Conservation (phyloP, 2,329 filamentous ascomycete species). For the Fusarium solani-melongenae region DNA sequence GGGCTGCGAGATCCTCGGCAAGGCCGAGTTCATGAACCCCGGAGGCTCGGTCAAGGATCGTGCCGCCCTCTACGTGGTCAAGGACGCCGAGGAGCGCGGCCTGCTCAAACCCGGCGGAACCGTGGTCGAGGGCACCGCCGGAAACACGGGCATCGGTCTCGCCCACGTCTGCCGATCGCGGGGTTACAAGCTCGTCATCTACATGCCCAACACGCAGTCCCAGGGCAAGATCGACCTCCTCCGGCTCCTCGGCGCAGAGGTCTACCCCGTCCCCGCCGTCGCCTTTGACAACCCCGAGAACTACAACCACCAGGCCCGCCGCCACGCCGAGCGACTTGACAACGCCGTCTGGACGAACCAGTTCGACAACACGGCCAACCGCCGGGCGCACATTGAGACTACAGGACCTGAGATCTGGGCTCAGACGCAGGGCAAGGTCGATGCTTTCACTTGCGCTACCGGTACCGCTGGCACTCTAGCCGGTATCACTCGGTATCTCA, state of each 20-base stretch:
- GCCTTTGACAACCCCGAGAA: slow-evolving; percentile 95
- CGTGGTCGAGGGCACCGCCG: slow-evolving; percentile 95
- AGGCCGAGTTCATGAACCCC: slow-evolving; percentile 99
- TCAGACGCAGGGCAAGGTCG: slow-evolving; percentile 85
- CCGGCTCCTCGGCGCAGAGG: slow-evolving; percentile 90
- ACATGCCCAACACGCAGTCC: slow-evolving; percentile 99
- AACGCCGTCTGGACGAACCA: slow-evolving; percentile 99
- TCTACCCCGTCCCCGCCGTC: slow-evolving; percentile 94
- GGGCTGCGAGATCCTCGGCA: slow-evolving; percentile 93
- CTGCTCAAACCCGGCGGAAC: slow-evolving; percentile 87
- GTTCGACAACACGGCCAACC: slow-evolving; percentile 96
- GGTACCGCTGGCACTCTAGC: slow-evolving; percentile 94
- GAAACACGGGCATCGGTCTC: slow-evolving; percentile 97
- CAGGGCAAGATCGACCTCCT: slow-evolving; percentile 97
- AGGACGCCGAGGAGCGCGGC: slow-evolving; percentile 90
- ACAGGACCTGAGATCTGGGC: slow-evolving; percentile 98
- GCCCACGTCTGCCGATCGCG: slow-evolving; percentile 94
- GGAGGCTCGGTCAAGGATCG: slow-evolving; percentile 97
- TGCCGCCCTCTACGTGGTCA: slow-evolving; percentile 92
- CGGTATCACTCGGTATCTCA: slow-evolving; percentile 88
- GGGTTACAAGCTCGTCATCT: slow-evolving; percentile 96
- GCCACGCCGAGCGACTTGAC: slow-evolving; percentile 86
- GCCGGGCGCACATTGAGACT: slow-evolving; percentile 93
- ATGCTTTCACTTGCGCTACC: slow-evolving; percentile 95
- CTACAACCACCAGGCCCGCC: slow-evolving; percentile 95